A percentile compares a stretch with the other conserved stretches of the same genome.
Conservation (phyloP, 1,284 basidiomycete genomes). For the Heimioporus punctisporus region DNA sequence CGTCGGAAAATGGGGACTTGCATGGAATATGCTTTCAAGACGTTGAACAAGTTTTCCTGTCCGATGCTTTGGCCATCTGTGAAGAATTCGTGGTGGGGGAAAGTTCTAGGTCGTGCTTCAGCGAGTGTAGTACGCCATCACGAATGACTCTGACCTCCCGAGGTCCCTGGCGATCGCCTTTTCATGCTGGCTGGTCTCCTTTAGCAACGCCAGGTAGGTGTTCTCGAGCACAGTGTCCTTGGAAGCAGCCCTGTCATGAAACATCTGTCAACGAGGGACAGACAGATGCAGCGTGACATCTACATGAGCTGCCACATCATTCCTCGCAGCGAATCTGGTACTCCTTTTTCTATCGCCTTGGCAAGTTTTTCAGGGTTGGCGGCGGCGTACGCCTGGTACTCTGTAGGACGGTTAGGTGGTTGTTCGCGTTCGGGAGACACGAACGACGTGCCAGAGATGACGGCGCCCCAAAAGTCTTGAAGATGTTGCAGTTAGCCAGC, state of each 20-base stretch:
- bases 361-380: conserved; percentile 81
- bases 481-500: conserved; percentile 7
- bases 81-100: conserved; percentile 98
- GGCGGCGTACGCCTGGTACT: conserved; percentile 86
- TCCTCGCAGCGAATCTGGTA: conserved; percentile 85
- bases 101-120: conserved; percentile 61
- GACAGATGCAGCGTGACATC: conserved; percentile 14
- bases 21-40: conserved; percentile 97
- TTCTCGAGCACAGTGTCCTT: conserved; percentile 90
- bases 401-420: conserved; percentile 37
- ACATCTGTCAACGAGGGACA: conserved; percentile 9
- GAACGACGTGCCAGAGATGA: conserved; percentile 73
- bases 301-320: conserved; percentile 99
- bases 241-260: conserved; percentile 69
- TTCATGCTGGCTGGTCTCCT: conserved; percentile 87
- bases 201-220: conserved; percentile 84
- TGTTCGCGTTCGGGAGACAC: not conserved
- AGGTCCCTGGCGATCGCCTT: conserved; percentile 94
- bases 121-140: conserved; percentile 6
- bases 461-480: conserved; percentile 96
- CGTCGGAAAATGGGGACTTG: conserved; percentile 37
- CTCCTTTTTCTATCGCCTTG: conserved; percentile 90
- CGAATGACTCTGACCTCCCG: conserved; percentile 54
- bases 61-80: conserved; percentile 91
- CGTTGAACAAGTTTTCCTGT: conserved; percentile 97